Evolutionary conservation across 2,329 filamentous ascomycete genomes (phyloP), one percentile per base, ranked within the genome.

Genomic region (Aspergillus sp.): DNA sequence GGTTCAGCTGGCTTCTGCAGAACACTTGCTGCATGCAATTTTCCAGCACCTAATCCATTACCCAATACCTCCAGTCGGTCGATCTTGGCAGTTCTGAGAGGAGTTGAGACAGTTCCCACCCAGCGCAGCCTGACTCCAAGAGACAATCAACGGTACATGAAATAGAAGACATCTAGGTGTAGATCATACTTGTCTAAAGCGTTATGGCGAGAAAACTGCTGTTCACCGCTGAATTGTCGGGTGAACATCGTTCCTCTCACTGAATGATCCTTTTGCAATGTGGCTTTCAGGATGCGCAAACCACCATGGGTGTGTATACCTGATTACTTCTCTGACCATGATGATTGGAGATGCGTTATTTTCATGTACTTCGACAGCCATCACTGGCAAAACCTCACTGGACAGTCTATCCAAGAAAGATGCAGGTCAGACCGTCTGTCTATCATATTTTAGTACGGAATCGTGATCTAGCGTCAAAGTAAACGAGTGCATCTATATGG

Each of bases 1-100:
- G 6, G 15, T 39, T 55, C 53, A 21, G 39, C 17, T 12, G 17
- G 25, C 53, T 32, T 55, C 53, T 55, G 53, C 53, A 55, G 39
- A 23, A 7, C 10, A 32, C 38, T 21, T 13, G 25, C 39, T 55
- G 53, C 39, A 55, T 43, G 25, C 21, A 15, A 5, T 12, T 12
- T 30, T 17, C 15, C 2, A 28, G 28, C 38, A 25, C 52, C 15
- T 47, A 23, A 25, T n/a, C 4, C 23, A 13, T 25, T 47, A 15
- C 17, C 23, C 25, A 36, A 39, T 38, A 38, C 28, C 32, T 5
- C 36, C 51, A 45, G 30, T 47, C 39, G 25, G 17, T 25, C 4
- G 12, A 21, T n/a, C 25, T 28, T 47, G 19, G 30, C 53, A 32
- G 25, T 36, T 25, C 28, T 5, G 23, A 30, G 43, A 32, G 17